Percentiles rank a stretch among this genome's conserved stretches.
Conservation (phyloP, 768 basidiomycete genomes). For the Panaeolus papilionaceus region DNA sequence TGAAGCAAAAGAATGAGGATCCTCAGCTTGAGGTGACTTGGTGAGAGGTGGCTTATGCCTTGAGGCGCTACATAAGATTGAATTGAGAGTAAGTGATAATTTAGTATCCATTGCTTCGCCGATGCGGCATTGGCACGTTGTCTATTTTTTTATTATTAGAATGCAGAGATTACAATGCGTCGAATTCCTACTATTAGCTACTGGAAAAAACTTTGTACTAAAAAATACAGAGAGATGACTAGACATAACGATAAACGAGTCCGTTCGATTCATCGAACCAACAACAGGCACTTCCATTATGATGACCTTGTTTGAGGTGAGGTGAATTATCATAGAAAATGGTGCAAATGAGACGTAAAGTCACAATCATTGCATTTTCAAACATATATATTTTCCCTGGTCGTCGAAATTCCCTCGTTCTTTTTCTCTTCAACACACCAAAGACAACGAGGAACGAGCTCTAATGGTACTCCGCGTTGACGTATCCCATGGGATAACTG, state of each 20-base stretch:
- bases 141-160: neutral
- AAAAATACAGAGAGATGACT: neutral
- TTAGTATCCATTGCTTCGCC: neutral
- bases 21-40: too few species aligned
- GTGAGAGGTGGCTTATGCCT: too few species aligned
- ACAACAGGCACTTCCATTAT: too few species aligned
- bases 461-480: neutral
- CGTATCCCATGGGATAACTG: neutral
- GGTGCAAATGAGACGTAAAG: too few species aligned
- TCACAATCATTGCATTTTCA: too few species aligned
- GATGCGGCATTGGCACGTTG: neutral
- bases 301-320: neutral
- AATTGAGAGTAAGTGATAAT: neutral
- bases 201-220: too few species aligned
- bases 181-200: neutral
- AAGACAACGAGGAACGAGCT: neutral
- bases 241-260: neutral
- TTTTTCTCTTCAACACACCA: neutral
- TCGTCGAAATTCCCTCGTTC: neutral
- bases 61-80: neutral
- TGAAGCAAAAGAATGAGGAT: too few species aligned
- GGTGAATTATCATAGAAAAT: neutral
- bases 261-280: neutral
- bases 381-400: neutral
- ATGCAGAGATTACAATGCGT: neutral